Percentiles rank a stretch among this genome's conserved stretches.
These are phyloP conservation scores for Clavispora asparagi DNA, from an alignment of 805 yeast species.

Conservation along the genomic window DNA sequence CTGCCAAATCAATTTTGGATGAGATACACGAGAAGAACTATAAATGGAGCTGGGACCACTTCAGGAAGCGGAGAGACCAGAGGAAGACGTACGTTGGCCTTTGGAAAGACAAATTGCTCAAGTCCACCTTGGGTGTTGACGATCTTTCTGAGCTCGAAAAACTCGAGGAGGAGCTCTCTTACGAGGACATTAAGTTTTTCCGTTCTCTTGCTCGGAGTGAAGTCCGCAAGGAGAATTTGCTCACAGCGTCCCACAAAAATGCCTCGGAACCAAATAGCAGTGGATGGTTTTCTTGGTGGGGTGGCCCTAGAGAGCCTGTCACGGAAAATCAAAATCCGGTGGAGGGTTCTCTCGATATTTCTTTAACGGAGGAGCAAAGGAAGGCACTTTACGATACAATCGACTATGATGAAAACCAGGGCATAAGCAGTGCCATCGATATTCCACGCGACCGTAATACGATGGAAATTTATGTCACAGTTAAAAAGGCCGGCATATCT, in stretches of 20 bases:
- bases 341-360: constrained; percentile 24
- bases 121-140: constrained; percentile 20
- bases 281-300: constrained; percentile 74
- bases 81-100: constrained; percentile 60
- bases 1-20: constrained; percentile 66
- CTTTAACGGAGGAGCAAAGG: constrained; percentile 77
- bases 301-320: constrained; percentile 37
- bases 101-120: constrained; percentile 59
- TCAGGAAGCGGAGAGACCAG: constrained; percentile 66
- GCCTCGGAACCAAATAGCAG: constrained; percentile 13
- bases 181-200: constrained; percentile 81
- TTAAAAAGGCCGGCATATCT: constrained; percentile 73
- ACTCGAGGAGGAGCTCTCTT: constrained; percentile 57
- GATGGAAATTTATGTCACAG: constrained; percentile 60
- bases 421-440: constrained; percentile 42
- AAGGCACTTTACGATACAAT: constrained; percentile 90
- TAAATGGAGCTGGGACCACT: constrained; percentile 85
- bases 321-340: constrained; percentile 33
- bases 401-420: constrained; percentile 72
- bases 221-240: constrained; percentile 48
- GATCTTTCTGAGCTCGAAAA: constrained; percentile 34
- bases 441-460: constrained; percentile 70
- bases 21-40: constrained; percentile 79
- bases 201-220: constrained; percentile 73
- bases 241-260: constrained; percentile 14